These are phyloP conservation scores for Fusarium nodosum DNA, from an alignment of 2,329 filamentous ascomycete species.

Conservation along the genomic window DNA sequence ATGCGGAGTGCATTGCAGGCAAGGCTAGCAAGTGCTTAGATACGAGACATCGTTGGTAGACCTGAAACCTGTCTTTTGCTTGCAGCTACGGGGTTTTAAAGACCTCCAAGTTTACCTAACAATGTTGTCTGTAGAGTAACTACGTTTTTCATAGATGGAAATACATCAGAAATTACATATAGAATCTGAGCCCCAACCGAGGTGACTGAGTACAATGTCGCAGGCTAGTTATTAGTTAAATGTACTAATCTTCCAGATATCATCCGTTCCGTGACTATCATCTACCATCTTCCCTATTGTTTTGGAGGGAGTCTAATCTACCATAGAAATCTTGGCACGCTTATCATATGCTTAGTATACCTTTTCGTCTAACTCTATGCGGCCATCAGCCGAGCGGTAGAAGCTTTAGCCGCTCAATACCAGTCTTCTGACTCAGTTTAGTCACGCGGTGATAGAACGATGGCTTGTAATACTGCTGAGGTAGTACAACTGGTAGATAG, in stretches of 20 bases:
- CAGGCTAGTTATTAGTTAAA: too few species aligned
- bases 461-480: background rate
- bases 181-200: too few species aligned
- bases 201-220: too few species aligned
- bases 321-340: background rate
- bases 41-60: too few species aligned
- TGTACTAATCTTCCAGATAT: too few species aligned
- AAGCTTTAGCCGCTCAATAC: background rate
- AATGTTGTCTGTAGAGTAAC: too few species aligned
- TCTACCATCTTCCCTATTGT: background rate
- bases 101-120: too few species aligned
- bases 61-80: too few species aligned
- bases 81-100: too few species aligned
- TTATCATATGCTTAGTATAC: background rate
- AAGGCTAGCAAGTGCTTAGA: background rate
- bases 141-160: too few species aligned
- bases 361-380: background rate
- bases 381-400: background rate
- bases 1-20: slow-evolving; percentile 10
- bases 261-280: background rate
- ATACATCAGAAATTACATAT: too few species aligned
- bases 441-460: rapidly evolving
- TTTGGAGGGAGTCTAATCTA: background rate
- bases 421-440: background rate
- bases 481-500: background rate